Base-by-base conservation (phyloP, 345 rosid species). In the Gossypium arboreum region DNA sequence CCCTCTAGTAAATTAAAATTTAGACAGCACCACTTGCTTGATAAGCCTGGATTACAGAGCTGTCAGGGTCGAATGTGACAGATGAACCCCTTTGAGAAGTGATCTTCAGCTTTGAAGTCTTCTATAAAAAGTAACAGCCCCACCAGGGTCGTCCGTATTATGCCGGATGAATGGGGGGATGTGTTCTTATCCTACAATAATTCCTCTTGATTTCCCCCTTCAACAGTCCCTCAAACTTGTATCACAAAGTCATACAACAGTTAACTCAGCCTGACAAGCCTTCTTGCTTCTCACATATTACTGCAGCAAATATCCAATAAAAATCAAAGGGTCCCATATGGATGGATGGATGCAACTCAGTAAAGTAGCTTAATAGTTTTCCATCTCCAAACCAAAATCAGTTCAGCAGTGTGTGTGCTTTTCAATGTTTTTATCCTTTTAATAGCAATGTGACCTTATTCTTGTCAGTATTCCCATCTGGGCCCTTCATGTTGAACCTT, bases 401-500 rank as follows among this genome's bases (percentile, higher is more conserved):
- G 2, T 12, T 74, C 72, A 56, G 73, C 72, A 51, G 24, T 39
- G 27, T 71, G 41, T 9, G 57, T 34, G 41, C 16, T 34, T 34
- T 41, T 22, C 3, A 25, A 18, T 9, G 57, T 63, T 72, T 34
- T 67, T 47, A 61, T 77, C 39, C 41, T 64, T 75, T 12, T n/a
- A 17, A 29, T 50, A 50, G 18, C 24, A 74, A 29, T 55, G 22
- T 43, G 22, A 57, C 63, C 75, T 59, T 69, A 34, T 47, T 70
- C 1, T 60, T 68, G 76, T 79, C 74, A 71, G 57, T 61, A 62
- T 80, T 73, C 57, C 24, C 17, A 57, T 71, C 62, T 78, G 87
- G 85, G 78, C 82, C 89, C 82, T 77, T 34, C 55, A 7, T 83
- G 86, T 82, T 61, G 69, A 79, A 72, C 71, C 75, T 62, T 27